A percentile compares a stretch with the other conserved stretches of the same genome.
phyloP scores from a whole-genome alignment of 495 filamentous ascomycete genomes.

The Aspergillus nanangensis region DNA sequence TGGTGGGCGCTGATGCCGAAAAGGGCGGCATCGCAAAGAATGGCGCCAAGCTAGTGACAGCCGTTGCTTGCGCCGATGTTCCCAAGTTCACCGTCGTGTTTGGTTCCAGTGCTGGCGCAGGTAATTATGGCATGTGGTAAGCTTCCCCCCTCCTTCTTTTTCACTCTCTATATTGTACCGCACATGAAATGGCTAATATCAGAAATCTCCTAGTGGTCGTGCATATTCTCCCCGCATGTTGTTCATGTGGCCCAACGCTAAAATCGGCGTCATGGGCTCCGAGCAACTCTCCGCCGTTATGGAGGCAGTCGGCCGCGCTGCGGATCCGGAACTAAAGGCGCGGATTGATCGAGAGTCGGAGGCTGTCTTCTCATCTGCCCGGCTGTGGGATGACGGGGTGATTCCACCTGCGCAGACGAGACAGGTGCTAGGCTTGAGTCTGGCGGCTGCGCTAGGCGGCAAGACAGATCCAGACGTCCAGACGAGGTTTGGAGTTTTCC shows the following conservation, averaged over 20 bases:
- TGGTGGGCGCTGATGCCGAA: conserved; percentile 93
- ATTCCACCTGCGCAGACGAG: conserved; percentile 88
- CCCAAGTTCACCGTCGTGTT: conserved; percentile 97
- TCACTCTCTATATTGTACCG: too few relatives aligned
- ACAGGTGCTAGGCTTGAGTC: conserved; percentile 72
- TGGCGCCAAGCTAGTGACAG: conserved; percentile 93
- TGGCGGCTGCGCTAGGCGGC: conserved; percentile 73
- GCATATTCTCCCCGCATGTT: conserved; percentile 87
- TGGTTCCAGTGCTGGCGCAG: conserved; percentile 71
- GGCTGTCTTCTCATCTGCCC: conserved; percentile 79
- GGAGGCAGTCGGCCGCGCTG: conserved; percentile 84
- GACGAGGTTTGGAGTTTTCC: conserved; percentile 90
- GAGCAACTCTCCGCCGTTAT: conserved; percentile 92
- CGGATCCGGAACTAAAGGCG: conserved; percentile 74
- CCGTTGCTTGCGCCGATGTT: conserved; percentile 90
- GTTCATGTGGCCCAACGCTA: conserved; percentile 97
- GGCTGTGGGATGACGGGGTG: conserved; percentile 95
- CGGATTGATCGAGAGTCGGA: conserved; percentile 90
- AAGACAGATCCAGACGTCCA: conserved; percentile 50
- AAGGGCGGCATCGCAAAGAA: conserved; percentile 96
- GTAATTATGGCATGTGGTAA: conserved; percentile 80
- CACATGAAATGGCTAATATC: too few relatives aligned
- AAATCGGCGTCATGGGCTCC: conserved; percentile 92
- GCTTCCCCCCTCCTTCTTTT: conserved; percentile 17
- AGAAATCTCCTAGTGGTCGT: conserved; percentile 57